Percentiles rank a stretch among this genome's conserved stretches.
Evolutionary conservation across 2,329 filamentous ascomycete species (phyloP).

Genomic region (Diaporthe australafricana): DNA sequence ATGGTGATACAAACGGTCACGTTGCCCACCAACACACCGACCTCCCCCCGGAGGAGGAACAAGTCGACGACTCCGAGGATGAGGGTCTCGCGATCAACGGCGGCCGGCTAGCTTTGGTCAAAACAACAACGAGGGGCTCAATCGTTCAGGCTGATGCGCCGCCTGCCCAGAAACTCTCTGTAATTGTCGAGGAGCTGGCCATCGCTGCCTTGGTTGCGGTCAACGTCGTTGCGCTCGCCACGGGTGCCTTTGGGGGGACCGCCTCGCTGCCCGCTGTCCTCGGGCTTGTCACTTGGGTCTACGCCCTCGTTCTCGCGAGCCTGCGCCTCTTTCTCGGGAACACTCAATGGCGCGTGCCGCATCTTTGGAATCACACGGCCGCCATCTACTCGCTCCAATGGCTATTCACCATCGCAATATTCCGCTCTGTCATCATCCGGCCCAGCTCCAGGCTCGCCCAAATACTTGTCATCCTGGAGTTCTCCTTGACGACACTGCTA

Average conservation of each 20-base stretch:
- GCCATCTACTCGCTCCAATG: conserved; percentile 85
- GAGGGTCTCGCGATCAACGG: conserved; percentile 68
- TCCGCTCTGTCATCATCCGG: conserved; percentile 88
- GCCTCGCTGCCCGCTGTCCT: conserved; percentile 72
- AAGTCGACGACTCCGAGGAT: conserved; percentile 66
- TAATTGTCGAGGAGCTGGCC: conserved; percentile 80
- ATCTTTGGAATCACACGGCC: conserved; percentile 93
- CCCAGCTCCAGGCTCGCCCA: conserved; percentile 73
- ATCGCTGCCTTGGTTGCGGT: conserved; percentile 78
- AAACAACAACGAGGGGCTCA: conserved; percentile 72
- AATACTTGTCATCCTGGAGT: conserved; percentile 77
- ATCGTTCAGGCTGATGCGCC: conserved; percentile 82
- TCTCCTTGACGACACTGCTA: conserved; percentile 79
- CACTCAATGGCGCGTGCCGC: conserved; percentile 74
- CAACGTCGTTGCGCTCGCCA: conserved; percentile 73
- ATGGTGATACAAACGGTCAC: conserved; percentile 51
- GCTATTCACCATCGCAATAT: conserved; percentile 79
- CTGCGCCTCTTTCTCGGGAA: conserved; percentile 77
- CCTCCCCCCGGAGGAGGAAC: conserved; percentile 59
- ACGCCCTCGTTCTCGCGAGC: conserved; percentile 79
- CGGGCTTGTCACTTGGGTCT: conserved; percentile 81
- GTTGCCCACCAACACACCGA: conserved; percentile 61
- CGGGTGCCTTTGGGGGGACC: conserved; percentile 67
- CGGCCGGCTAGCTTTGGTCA: conserved; percentile 66
- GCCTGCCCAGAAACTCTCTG: conserved; percentile 75